Base-by-base conservation (phyloP, 108 stramenopile genomes). In the Pelagomonas calceolata region DNA sequence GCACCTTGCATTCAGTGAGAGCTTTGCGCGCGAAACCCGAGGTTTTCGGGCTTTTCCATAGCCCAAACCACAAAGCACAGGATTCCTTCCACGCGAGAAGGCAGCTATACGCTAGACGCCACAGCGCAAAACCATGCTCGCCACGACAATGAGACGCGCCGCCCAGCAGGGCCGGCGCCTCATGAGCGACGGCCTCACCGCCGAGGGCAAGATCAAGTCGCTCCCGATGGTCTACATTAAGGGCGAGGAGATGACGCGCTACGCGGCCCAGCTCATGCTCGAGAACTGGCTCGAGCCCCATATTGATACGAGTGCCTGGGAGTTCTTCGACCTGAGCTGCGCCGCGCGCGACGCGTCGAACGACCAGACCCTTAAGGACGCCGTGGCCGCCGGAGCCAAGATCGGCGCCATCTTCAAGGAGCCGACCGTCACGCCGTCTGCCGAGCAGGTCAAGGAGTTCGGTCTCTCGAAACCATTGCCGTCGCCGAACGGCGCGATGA, bases 201-300 rank as follows among this genome's bases (percentile, higher is more conserved):
- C 39, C 51, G 3, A 4, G 3, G 51, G 7, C 21, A 60, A 60
- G 51, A 16, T 60, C 51, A 26, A 12, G 7, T 12, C 51, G 51
- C 51, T 60, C 36, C 89, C 92, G 45, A 91, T 95, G 92, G 95
- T 95, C 0, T 95, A 93, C 86, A 95, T 95, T 81, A 67, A 84
- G 35, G 95, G 95, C 31, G 95, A 95, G 78, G 95, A 95, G 84
- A 97, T 97, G 95, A 97, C 95, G 21, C 84, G 91, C 72, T 97
- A 97, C 79, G 88, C 91, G 46, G 85, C 84, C 68, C 71, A 92
- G 36, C 88, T 97, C 65, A 82, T 97, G 67, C 79, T 95, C 14
- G 79, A 97, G 17, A 66, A 92, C 70, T 97, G 94, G 95, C 87
- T 97, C 74, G 82, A 90, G 64, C 95, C 95, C 30, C 89, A 94